Conservation (phyloP, 2,329 filamentous ascomycete genomes). For the Ophiocordyceps australis region DNA sequence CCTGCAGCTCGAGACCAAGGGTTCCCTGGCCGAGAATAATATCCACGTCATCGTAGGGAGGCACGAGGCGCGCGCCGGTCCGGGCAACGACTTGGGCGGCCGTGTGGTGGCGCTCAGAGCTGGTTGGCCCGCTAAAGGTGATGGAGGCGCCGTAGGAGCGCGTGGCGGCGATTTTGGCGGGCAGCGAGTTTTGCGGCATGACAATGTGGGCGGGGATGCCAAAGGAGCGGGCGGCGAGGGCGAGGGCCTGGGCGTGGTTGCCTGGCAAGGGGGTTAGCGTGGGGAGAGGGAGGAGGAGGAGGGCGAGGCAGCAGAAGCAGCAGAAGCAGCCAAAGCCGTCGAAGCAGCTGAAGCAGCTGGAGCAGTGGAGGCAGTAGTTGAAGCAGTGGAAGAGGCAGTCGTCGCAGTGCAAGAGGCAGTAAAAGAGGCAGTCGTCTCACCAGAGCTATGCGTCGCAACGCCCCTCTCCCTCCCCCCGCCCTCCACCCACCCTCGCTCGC, state of each 20-base stretch:
- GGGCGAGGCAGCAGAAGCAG: neutral
- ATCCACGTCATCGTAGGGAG: slow-evolving; percentile 83
- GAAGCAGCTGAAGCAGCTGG: too few species aligned
- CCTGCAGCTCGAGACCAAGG: slow-evolving; percentile 61
- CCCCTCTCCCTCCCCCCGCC: slow-evolving; percentile 43
- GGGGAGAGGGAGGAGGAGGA: neutral
- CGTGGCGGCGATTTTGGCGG: slow-evolving; percentile 78
- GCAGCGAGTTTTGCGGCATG: slow-evolving; percentile 73
- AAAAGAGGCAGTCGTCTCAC: slow-evolving; percentile 22
- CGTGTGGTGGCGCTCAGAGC: slow-evolving; percentile 62
- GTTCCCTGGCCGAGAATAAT: slow-evolving; percentile 93
- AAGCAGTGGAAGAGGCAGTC: too few species aligned
- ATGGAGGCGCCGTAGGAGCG: slow-evolving; percentile 59
- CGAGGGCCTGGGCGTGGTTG: slow-evolving; percentile 86
- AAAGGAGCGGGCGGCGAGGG: slow-evolving; percentile 62
- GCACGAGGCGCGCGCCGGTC: slow-evolving; percentile 64
- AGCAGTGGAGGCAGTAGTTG: too few species aligned
- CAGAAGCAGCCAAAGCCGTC: neutral
- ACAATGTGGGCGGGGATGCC: slow-evolving; percentile 70
- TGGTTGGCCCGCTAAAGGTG: slow-evolving; percentile 67
- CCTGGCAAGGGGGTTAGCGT: slow-evolving; percentile 26
- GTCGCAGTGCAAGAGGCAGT: too few species aligned
- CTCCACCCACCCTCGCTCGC: slow-evolving; percentile 40
- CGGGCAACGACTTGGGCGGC: slow-evolving; percentile 48
- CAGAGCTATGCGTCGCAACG: slow-evolving; percentile 80